A percentile compares a stretch with the other conserved stretches of the same genome.
Conservation (phyloP, 2,329 filamentous ascomycete species). For the Colletotrichum sp. region DNA sequence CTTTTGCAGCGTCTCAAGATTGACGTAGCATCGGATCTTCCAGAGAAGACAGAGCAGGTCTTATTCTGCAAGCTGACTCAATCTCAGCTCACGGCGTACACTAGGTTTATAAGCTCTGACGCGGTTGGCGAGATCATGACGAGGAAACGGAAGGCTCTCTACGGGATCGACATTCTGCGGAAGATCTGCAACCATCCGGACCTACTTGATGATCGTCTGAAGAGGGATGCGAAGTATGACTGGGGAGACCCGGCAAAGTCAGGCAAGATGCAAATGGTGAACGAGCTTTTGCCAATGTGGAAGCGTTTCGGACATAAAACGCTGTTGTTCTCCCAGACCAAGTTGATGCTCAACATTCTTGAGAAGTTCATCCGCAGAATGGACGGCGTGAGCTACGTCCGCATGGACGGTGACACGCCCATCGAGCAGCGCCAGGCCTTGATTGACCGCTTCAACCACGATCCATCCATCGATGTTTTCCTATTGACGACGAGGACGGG, state of each 20-base stretch:
- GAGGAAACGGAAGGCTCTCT: conserved; percentile 79
- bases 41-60: conserved; percentile 95
- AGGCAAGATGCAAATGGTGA: conserved; percentile 95
- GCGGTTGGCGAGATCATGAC: conserved; percentile 85
- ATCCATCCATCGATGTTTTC: conserved; percentile 82
- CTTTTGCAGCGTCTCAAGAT: conserved; percentile 90
- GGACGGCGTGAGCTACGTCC: conserved; percentile 74
- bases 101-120: conserved; percentile 79
- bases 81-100: conserved; percentile 80
- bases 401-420: conserved; percentile 93
- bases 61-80: conserved; percentile 92
- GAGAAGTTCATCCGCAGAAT: conserved; percentile 78
- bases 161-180: conserved; percentile 87
- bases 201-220: conserved; percentile 68
- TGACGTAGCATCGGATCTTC: conserved; percentile 91
- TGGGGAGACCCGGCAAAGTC: conserved; percentile 84
- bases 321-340: conserved; percentile 88
- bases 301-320: conserved; percentile 91
- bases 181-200: conserved; percentile 99
- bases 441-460: conserved; percentile 91
- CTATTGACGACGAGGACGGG: conserved; percentile 95
- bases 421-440: conserved; percentile 88
- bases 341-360: conserved; percentile 94
- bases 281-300: conserved; percentile 87
- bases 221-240: conserved; percentile 66